Evolutionary conservation across 1,284 basidiomycete genomes (phyloP), one percentile per base, ranked within the genome.

Genomic region (Fistulinella staudtii): DNA sequence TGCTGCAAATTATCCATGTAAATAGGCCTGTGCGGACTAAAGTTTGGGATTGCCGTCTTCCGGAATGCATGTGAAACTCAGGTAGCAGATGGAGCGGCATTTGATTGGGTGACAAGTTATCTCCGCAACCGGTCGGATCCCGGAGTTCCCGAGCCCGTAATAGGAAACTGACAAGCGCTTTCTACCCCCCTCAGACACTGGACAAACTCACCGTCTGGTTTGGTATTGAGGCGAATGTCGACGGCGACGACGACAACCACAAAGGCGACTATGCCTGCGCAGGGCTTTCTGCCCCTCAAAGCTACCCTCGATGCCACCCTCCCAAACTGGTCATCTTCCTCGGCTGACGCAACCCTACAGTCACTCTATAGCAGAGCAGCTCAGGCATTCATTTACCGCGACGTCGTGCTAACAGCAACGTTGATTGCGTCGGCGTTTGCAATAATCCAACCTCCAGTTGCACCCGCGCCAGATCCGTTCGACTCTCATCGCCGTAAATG

Each of bases 281-380:
- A 64, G 47, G 63, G 61, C 45, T 30, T 64, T 21, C 47, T 66
- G 36, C 63, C 59, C 13, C 60, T 64, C 49, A 66, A 52, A 43
- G 53, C 56, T 20, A 42, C 27, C 29, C n/a, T 33, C 10, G 43
- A 46, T 0, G 20, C 43, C 5, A 9, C 36, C 23, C 22, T 40
- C 9, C n/a, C 36, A 14, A 43, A 24, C 3, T 34, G 18, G 28
- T 22, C 47, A 1, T 34, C 38, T 8, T 49, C 53, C n/a, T 46
- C 65, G 28, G 53, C 67, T n/a, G 64, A 67, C 11, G 68, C 72
- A 8, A 78, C 79, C 14, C 67, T 89, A 24, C 76, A 81, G 33
- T 77, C 82, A 9, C 70, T 89, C 40, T 89, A 89, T 65, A 74
- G 76, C 54, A 79, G 83, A 43, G 87, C 87, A 22, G 80, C 84